Conservation (phyloP, 371 early-diverging fungal species). For the Mortierella sp. region DNA sequence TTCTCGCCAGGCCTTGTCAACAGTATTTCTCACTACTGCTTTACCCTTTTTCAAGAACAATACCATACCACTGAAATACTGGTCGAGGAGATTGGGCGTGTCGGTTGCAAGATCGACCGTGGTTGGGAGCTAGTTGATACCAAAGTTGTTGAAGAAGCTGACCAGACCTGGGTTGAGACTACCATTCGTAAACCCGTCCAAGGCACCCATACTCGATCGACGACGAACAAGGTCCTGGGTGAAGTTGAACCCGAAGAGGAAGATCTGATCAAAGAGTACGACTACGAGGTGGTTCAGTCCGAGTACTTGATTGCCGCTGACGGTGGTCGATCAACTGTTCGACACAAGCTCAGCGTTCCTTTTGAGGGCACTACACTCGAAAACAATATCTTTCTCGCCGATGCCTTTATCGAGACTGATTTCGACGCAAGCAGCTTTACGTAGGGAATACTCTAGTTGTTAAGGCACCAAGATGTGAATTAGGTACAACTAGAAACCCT, state of each 20-base stretch:
- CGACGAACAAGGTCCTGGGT: not conserved
- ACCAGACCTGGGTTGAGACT: not conserved
- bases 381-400: slow-evolving; percentile 30
- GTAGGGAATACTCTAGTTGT: not conserved
- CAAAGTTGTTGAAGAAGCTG: not conserved
- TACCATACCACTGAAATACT: not conserved
- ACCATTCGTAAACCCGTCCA: no score
- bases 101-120: not conserved
- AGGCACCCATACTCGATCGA: not conserved
- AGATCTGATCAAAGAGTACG: not conserved
- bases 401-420: slow-evolving; percentile 16
- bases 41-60: slow-evolving; percentile 1
- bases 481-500: no score
- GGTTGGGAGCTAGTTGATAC: slow-evolving; percentile 9
- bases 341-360: not conserved
- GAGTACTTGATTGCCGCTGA: slow-evolving; percentile 1
- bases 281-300: slow-evolving; percentile 2
- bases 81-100: not conserved
- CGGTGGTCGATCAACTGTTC: slow-evolving; percentile 5
- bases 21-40: not conserved
- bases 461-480: no score
- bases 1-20: not conserved
- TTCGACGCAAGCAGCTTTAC: not conserved
- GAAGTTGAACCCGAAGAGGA: not conserved
- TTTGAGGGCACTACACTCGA: not conserved